These are phyloP conservation scores for Camelina laxa DNA, from an alignment of 345 rosid species.

Conservation along the genomic window DNA sequence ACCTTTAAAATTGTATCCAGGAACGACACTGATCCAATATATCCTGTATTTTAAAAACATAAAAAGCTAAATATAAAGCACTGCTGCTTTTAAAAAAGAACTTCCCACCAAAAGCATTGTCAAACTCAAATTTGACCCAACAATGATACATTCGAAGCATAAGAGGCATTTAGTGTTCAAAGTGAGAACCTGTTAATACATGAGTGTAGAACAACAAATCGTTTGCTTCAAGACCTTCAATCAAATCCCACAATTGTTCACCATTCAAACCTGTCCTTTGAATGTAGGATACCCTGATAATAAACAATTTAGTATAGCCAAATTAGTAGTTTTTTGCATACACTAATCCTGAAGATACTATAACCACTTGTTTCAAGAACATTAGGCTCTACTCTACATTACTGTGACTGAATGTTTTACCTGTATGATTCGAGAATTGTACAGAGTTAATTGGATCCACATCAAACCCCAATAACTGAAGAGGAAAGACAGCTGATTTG, in stretches of 20 bases:
- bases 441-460: conserved; percentile 98
- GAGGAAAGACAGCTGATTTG: conserved; percentile 96
- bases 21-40: conserved; percentile 97
- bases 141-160: background rate
- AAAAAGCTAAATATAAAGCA: too few species aligned
- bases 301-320: conserved; percentile 29
- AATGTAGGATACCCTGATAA: conserved; percentile 91
- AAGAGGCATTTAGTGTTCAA: background rate
- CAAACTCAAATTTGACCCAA: background rate
- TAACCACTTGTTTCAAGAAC: conserved; percentile 37
- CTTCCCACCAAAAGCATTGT: background rate
- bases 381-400: conserved; percentile 47
- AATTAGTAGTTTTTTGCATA: conserved; percentile 8
- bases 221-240: conserved; percentile 92
- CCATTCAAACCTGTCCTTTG: conserved; percentile 97
- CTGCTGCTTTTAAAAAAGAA: background rate
- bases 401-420: conserved; percentile 57
- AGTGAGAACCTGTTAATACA: conserved; percentile 73
- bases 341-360: conserved; percentile 41
- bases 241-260: conserved; percentile 76
- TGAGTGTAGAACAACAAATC: conserved; percentile 85
- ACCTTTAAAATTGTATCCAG: conserved; percentile 74
- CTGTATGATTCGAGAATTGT: conserved; percentile 98
- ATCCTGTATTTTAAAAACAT: conserved; percentile 58
- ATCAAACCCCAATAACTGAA: conserved; percentile 92